Evolutionary conservation across 306 rosid genomes (phyloP), one percentile per base, ranked within the genome.

Genomic region (Alnus rubra): DNA sequence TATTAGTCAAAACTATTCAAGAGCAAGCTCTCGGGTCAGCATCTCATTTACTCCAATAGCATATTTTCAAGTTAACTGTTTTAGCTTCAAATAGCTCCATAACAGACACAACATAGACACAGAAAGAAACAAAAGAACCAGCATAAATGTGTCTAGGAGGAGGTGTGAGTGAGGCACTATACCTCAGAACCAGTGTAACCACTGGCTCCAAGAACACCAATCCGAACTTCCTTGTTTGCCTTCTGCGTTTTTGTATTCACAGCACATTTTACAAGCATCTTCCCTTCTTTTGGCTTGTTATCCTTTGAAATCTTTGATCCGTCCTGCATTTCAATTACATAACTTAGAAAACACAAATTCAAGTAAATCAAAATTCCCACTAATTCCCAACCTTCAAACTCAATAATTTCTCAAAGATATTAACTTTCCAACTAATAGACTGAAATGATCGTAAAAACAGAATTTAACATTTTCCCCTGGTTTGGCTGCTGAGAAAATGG

Each of bases 141-240:
- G 72, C 72, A 35, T 33, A 64, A 39, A 18, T 7, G 16, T 67
- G 33, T 18, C 9, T 15, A 23, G 50, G 56, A 58, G 51, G 48
- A 31, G n/a, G 47, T 15, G 33, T 23, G 50, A 42, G 70, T n/a
- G 56, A 65, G 5, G 69, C 15, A 84, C 28, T 58, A 80, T 83
- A 94, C 98, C 97, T 94, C 98, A 76, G 97, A 86, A 81, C 97
- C 97, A 67, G 98, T 94, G 87, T 94, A 94, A 77, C 98, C 98
- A 91, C 98, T 92, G 48, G 98, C 98, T 79, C 98, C 97, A 84
- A 94, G 97, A 87, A 94, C 93, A 74, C 95, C 98, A 85, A 94
- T 86, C 37, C 96, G 89, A 84, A 91, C 88, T 39, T 85, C 77
- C 67, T 88, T 90, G 31, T 86, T 85, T 42, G 92, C 74, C 55